A percentile compares a stretch with the other conserved stretches of the same genome.
Evolutionary conservation across 768 basidiomycete species (phyloP).

Genomic region (Pilatotrama ljubarskyi): DNA sequence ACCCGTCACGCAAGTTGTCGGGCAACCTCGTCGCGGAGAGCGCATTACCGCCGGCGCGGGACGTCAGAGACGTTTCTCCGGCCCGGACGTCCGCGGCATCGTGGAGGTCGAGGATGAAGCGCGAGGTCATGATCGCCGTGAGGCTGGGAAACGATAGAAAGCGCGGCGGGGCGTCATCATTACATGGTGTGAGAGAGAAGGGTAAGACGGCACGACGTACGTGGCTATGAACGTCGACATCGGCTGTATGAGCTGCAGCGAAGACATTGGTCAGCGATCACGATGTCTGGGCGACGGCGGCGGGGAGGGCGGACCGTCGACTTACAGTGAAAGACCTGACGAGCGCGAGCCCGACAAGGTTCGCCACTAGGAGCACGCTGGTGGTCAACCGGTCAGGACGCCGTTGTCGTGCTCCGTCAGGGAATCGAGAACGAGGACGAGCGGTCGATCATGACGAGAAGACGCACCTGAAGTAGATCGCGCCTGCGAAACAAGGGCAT

Average conservation of each 20-base stretch:
- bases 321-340: not conserved
- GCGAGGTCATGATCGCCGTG: slow-evolving; percentile 9
- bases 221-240: slow-evolving; percentile 12
- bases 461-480: not conserved
- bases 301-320: too few species aligned
- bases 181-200: not conserved
- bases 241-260: slow-evolving; percentile 1
- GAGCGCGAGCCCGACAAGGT: not conserved
- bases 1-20: too few species aligned
- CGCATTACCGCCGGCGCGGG: not conserved
- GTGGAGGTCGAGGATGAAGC: slow-evolving; percentile 13
- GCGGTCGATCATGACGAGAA: not conserved
- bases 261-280: not conserved
- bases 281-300: too few species aligned
- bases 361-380: not conserved
- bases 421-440: not conserved
- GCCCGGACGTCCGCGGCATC: not conserved
- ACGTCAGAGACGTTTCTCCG: not conserved
- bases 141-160: not conserved
- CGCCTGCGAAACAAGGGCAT: not conserved
- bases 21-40: too few species aligned
- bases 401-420: too few species aligned
- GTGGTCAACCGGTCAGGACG: too few species aligned
- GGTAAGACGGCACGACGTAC: not conserved
- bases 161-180: not conserved